Conservation (phyloP, 2,329 filamentous ascomycete species). For the Penicillium corylophilum region DNA sequence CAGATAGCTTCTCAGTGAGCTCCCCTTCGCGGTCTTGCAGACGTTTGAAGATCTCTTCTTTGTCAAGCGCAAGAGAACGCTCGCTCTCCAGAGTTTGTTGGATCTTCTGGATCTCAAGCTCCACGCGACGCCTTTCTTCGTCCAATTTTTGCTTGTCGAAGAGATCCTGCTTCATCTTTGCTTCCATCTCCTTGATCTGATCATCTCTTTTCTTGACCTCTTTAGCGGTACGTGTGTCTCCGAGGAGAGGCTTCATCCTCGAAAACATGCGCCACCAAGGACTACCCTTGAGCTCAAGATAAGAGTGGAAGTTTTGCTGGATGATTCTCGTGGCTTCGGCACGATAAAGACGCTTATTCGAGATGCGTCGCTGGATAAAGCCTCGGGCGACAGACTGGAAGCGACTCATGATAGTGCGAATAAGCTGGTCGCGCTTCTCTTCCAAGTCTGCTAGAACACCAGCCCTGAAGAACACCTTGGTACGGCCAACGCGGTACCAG, state of each 20-base stretch:
- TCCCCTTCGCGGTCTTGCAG: slow-evolving; percentile 88
- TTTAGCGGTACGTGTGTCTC: slow-evolving; percentile 83
- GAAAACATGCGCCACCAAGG: slow-evolving; percentile 97
- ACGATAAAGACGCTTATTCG: slow-evolving; percentile 89
- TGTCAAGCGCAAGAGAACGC: slow-evolving; percentile 90
- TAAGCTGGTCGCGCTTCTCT: slow-evolving; percentile 88
- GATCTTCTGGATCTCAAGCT: slow-evolving; percentile 82
- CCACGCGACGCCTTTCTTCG: slow-evolving; percentile 83
- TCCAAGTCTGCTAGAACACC: slow-evolving; percentile 95
- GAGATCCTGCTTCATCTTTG: slow-evolving; percentile 75
- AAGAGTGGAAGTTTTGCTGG: slow-evolving; percentile 89
- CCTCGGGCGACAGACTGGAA: slow-evolving; percentile 93
- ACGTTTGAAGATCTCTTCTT: slow-evolving; percentile 98
- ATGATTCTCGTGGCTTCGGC: slow-evolving; percentile 94
- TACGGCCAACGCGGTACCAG: slow-evolving; percentile 88
- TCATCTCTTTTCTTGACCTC: slow-evolving; percentile 96
- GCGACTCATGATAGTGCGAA: slow-evolving; percentile 86
- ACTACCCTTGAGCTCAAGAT: slow-evolving; percentile 83
- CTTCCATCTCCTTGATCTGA: slow-evolving; percentile 82
- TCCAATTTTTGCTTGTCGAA: slow-evolving; percentile 76
- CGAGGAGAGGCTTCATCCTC: slow-evolving; percentile 91
- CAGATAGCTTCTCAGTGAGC: slow-evolving; percentile 86
- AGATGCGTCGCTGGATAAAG: slow-evolving; percentile 81
- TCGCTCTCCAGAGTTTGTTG: slow-evolving; percentile 96
- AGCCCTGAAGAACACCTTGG: slow-evolving; percentile 96